Base-by-base conservation (phyloP, 169 alveolate species). In the Plasmodium yoelii region DNA sequence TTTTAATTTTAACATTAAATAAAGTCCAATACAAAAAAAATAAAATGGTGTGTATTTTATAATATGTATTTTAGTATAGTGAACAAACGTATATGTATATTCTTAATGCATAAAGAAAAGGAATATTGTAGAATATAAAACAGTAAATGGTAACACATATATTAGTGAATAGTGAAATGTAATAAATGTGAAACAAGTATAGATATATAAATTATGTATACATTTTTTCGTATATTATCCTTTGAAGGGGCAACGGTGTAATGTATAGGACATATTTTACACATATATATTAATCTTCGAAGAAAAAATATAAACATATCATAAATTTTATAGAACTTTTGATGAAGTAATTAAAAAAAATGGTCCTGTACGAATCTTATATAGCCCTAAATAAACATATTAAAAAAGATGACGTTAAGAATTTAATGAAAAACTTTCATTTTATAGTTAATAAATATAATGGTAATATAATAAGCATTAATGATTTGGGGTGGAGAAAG, bases 401-500 rank as follows among this genome's bases (percentile, higher is more conserved):
- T 67, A 82, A 65, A 56, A 82, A 82, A 70, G 90, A 82, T 24
- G 90, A 82, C 26, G 90, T 82, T 15, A 82, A 69, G 63, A 82
- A 82, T 82, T 82, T 82, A 59, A 82, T 82, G 90, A 82, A 82
- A 82, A 82, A 82, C 51, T 82, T 82, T 59, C 55, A 82, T 49
- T 82, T 67, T 68, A 82, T 82, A 34, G 63, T 67, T 67, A 82
- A 82, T 60, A 82, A 82, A 44, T 34, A 82, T 63, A 82, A 82
- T 82, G 90, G 90, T 18, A 82, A 82, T 82, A 57, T 82, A 65
- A 67, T 82, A 68, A 82, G 71, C 28, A 82, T 82, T 18, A 82
- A 82, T 60, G 90, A 82, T 82, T 67, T 82, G 42, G 90, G 90
- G n/a, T 82, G 90, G 90, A 65, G 90, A 42, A 82, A 82, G 42